Conservation (phyloP, 805 yeast genomes). For the Candida sakaeoensis region DNA sequence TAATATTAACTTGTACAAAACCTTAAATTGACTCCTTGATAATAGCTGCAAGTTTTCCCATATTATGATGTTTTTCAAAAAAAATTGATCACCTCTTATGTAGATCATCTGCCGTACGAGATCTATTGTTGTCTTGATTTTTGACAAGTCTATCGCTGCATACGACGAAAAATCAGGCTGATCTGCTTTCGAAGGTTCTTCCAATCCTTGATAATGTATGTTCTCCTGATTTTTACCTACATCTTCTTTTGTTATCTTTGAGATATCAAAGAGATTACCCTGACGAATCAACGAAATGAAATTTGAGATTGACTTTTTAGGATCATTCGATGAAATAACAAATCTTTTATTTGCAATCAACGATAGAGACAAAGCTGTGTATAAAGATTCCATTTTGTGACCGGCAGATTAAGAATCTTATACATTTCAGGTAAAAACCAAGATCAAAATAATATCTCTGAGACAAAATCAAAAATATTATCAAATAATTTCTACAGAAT, state of each 20-base stretch:
- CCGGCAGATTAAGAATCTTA: background rate
- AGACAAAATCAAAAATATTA: background rate
- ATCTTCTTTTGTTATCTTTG: background rate
- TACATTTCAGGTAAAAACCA: too few relatives aligned
- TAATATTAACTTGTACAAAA: constrained; percentile 16
- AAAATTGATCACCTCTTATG: constrained; percentile 1
- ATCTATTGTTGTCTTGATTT: constrained; percentile 5
- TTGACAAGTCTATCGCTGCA: constrained; percentile 10
- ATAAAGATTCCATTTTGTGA: constrained; percentile 18
- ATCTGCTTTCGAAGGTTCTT: background rate
- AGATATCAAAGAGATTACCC: constrained; percentile 7
- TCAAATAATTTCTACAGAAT: background rate
- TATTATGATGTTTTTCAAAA: constrained; percentile 13
- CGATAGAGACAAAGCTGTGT: constrained; percentile 18
- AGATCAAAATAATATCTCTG: too few relatives aligned
- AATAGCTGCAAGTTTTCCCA: constrained; percentile 18
- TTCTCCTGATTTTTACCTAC: background rate
- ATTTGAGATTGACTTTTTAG: constrained; percentile 1
- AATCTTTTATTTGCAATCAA: constrained; percentile 16
- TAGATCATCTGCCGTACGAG: constrained; percentile 6
- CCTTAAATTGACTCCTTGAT: constrained; percentile 12
- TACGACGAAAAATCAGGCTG: background rate
- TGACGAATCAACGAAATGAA: constrained; percentile 4
- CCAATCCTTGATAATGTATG: background rate
- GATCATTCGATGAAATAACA: constrained; percentile 15